phyloP scores from a whole-genome alignment of 306 rosid species.

The Citrullus colocynthis region DNA sequence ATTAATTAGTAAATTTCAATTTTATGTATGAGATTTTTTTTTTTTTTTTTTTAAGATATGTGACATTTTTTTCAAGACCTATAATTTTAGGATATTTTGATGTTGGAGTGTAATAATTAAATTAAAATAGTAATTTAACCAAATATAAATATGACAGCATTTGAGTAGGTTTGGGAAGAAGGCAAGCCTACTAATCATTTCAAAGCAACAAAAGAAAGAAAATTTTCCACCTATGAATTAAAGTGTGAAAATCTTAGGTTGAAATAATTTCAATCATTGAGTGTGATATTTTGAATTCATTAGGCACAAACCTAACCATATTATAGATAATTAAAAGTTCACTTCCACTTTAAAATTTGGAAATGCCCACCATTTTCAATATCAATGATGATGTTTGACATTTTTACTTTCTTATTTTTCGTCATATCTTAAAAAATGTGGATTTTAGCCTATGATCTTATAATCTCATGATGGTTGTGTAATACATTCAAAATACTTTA shows the following conservation, averaged over 20 bases:
- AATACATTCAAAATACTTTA: not conserved
- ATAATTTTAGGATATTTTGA: too few species aligned
- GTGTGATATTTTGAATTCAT: not conserved
- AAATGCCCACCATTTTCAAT: not conserved
- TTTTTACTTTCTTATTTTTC: not conserved
- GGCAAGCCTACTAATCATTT: not conserved
- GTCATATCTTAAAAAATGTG: not conserved
- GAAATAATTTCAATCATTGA: not conserved
- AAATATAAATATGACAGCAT: not conserved
- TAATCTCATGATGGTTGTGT: not conserved
- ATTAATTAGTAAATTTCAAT: too few species aligned
- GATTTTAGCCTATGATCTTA: not conserved
- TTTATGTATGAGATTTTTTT: too few species aligned
- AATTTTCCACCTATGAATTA: not conserved
- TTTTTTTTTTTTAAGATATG: too few species aligned
- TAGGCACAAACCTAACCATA: not conserved
- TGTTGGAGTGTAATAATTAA: too few species aligned
- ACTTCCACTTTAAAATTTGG: not conserved
- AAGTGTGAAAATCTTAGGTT: not conserved
- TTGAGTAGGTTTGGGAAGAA: not conserved
- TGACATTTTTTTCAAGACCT: too few species aligned
- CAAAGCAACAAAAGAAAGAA: not conserved
- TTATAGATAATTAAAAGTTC: not conserved
- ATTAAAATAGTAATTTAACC: not conserved
- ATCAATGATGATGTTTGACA: not conserved